Evolutionary conservation across 208 protist species (phyloP).

Genomic region (Entamoeba invadens): DNA sequence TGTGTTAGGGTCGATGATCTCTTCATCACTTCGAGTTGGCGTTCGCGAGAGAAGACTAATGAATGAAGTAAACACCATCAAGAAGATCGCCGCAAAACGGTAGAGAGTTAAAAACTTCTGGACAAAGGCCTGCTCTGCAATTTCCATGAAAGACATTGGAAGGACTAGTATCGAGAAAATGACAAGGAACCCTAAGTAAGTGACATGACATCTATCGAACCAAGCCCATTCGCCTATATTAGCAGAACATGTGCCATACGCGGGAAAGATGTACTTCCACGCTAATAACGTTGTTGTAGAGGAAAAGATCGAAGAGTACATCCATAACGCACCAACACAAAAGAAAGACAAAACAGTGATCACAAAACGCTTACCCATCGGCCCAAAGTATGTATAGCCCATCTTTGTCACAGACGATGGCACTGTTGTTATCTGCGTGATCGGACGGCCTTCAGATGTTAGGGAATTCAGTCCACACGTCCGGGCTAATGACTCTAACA

Average conservation of each 20-base stretch:
- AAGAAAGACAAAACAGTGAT: neutral
- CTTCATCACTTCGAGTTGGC: neutral
- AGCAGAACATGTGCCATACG: neutral
- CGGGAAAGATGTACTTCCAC: neutral
- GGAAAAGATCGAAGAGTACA: neutral
- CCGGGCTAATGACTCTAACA: neutral
- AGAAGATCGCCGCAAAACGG: neutral
- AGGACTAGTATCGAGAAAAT: neutral
- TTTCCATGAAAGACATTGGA: neutral
- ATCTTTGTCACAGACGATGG: neutral
- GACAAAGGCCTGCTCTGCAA: neutral
- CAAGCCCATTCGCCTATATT: neutral
- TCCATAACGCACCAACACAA: neutral
- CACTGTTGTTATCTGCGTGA: neutral
- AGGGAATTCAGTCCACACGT: neutral
- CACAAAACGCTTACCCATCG: neutral
- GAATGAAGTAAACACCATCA: neutral
- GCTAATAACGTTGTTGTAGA: neutral
- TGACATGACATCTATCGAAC: neutral
- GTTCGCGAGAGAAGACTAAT: neutral
- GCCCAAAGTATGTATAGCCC: neutral
- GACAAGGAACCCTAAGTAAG: neutral
- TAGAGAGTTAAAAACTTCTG: neutral
- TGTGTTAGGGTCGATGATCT: neutral
- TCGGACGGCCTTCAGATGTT: neutral